Conservation (phyloP, 768 basidiomycete species). For the Russula dissimulans region DNA sequence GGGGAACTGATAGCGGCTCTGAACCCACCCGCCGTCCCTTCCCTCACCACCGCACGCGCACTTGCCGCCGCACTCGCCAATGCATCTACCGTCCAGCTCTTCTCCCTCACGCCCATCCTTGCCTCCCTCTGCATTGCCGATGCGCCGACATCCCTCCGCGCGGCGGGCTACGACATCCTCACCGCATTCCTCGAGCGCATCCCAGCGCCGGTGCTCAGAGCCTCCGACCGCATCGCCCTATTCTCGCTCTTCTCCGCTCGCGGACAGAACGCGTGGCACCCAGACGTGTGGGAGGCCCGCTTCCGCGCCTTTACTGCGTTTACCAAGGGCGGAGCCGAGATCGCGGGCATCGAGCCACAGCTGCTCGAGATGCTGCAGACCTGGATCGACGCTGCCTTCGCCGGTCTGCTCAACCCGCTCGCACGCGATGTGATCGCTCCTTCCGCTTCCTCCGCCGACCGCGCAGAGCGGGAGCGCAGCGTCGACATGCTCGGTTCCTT, state of each 20-base stretch:
- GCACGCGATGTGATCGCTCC: constrained; percentile 25
- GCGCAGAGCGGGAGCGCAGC: constrained; percentile 53
- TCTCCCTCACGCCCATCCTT: constrained; percentile 50
- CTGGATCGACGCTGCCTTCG: constrained; percentile 63
- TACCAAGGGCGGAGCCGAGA: constrained; percentile 49
- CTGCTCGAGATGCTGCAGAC: constrained; percentile 46
- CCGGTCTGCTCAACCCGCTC: constrained; percentile 27
- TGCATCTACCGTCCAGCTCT: constrained; percentile 33
- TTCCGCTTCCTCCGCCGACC: constrained; percentile 27
- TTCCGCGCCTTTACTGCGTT: constrained; percentile 60
- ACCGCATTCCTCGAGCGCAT: constrained; percentile 59
- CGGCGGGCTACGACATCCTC: constrained; percentile 63
- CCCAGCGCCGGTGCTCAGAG: constrained; percentile 37
- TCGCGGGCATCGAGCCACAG: constrained; percentile 53
- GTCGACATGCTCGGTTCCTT: constrained; percentile 52
- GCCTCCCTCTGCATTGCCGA: constrained; percentile 46
- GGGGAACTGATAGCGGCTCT: constrained; percentile 41
- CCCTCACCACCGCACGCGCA: constrained; percentile 50
- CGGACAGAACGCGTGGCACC: constrained; percentile 39
- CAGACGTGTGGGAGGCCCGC: constrained; percentile 64
- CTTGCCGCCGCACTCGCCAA: constrained; percentile 46
- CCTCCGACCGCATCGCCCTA: constrained; percentile 52
- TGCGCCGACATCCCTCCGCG: constrained; percentile 49
- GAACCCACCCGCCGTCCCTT: constrained; percentile 53
- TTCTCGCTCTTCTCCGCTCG: constrained; percentile 52